phyloP scores from a whole-genome alignment of 2,329 filamentous ascomycete species.

The Colletotrichum magnum region DNA sequence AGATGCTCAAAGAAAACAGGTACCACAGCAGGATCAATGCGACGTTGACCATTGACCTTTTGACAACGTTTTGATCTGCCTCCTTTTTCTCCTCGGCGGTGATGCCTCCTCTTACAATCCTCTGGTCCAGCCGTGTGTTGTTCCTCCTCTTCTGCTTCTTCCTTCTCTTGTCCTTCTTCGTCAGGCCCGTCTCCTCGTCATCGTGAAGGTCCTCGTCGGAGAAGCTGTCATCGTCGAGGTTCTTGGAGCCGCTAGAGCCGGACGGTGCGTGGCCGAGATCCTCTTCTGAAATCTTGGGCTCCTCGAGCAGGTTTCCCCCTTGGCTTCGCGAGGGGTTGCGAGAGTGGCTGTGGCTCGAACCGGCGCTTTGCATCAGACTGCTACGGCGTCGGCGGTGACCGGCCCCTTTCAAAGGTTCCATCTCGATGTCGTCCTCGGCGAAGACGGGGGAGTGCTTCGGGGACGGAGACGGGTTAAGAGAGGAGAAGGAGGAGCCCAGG shows the following conservation, averaged over 20 bases:
- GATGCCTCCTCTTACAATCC: conserved; percentile 72
- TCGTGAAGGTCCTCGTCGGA: conserved; percentile 83
- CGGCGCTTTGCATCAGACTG: conserved; percentile 63
- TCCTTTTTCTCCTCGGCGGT: conserved; percentile 81
- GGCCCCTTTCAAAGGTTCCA: conserved; percentile 64
- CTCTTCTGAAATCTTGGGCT: conserved; percentile 64
- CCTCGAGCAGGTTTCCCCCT: conserved; percentile 51
- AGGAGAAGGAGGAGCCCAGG: conserved; percentile 23
- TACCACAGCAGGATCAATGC: conserved; percentile 90
- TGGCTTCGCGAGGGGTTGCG: conserved; percentile 48
- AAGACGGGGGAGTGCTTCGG: conserved; percentile 13
- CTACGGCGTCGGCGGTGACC: conserved; percentile 70
- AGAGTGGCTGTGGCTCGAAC: conserved; percentile 42
- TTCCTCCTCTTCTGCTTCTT: conserved; percentile 76
- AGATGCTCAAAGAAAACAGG: conserved; percentile 92
- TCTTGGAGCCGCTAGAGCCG: conserved; percentile 49
- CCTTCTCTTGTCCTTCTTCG: conserved; percentile 78
- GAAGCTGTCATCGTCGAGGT: conserved; percentile 66
- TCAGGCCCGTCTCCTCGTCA: conserved; percentile 92
- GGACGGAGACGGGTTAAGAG: conserved; percentile 5
- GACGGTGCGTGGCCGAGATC: conserved; percentile 42
- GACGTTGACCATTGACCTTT: conserved; percentile 80
- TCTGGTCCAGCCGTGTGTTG: conserved; percentile 78
- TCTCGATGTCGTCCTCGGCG: conserved; percentile 64
- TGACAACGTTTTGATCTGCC: conserved; percentile 81